Base-by-base conservation (phyloP, 805 yeast genomes). In the Candida multigemmis region DNA sequence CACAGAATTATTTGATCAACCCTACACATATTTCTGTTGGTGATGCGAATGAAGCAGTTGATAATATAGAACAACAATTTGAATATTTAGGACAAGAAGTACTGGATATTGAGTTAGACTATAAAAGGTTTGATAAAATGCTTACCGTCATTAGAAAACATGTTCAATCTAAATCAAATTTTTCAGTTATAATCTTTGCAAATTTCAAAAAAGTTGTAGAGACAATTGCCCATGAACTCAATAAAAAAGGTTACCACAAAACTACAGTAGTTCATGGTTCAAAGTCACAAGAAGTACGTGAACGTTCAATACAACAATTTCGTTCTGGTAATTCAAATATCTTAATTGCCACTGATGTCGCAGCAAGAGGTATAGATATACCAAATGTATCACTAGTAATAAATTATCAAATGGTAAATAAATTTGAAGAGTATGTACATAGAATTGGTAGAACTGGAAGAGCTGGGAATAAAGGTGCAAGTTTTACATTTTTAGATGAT, bases 381-480 rank as follows among this genome's bases (percentile, higher is more conserved):
- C 78, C 85, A 1, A 69, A 82, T 39, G 94, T 89, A 6, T 73
- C 91, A 0, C 49, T 87, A 19, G 97, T 89, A 7, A 51, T 91
- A 12, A 91, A 89, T 49, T 87, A 68, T 45, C 95, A 89, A 40
- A 78, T 87, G 87, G 58, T 86, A 7, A 71, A 65, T 35, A 63
- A 65, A 18, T 70, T 86, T 23, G 96, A 86, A 36, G 87, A 80
- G 33, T 89, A 86, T 41, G 71, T 89, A 12, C 98, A 89, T 53
- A 68, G 97, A 46, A 79, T 89, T 26, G 98, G 98, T 31, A 75
- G 98, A 56, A 89, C 98, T 0, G 98, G 97, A 20, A 72, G 98
- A 51, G 96, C 95, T 0, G 97, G 96, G 1, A 73, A 71, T 24
- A 48, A 47, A 5, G 98, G 98, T 23, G 61, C 68, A 7, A 79